Conservation (phyloP, 352 stramenopile species). For the Thalassiosira sp. region DNA sequence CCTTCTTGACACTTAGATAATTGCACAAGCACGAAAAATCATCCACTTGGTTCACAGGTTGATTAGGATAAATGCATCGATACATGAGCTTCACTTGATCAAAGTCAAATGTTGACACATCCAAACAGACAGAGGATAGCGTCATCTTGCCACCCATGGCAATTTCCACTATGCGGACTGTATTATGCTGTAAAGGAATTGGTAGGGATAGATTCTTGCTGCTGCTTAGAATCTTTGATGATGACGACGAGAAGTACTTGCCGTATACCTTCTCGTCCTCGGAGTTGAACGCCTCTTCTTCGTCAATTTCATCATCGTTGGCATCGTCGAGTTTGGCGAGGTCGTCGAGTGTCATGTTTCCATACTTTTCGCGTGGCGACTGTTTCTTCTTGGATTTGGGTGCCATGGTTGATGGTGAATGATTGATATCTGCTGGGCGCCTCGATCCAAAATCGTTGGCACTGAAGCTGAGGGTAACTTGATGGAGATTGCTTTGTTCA, state of each 20-base stretch:
- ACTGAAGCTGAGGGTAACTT: too few species aligned
- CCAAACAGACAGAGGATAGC: constrained; percentile 30
- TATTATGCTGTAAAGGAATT: not conserved
- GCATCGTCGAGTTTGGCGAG: constrained; percentile 69
- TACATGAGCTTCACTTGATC: constrained; percentile 17
- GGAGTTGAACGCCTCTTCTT: constrained; percentile 93
- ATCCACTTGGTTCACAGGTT: not conserved
- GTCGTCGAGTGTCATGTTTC: constrained; percentile 13
- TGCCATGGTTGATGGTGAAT: not conserved
- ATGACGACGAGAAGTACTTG: constrained; percentile 27
- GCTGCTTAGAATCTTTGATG: constrained; percentile 2
- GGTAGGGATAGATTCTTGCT: constrained; percentile 14
- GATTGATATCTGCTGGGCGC: too few species aligned
- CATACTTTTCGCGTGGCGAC: not conserved
- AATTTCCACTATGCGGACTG: constrained; percentile 18
- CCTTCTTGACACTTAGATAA: constrained; percentile 16
- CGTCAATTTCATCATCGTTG: constrained; percentile 91
- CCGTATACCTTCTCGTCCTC: constrained; percentile 87
- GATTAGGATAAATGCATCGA: constrained; percentile 12
- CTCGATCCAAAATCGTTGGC: too few species aligned
- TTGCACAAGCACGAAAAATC: constrained; percentile 38
- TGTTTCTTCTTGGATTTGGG: constrained; percentile 3
- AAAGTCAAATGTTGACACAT: constrained; percentile 22
- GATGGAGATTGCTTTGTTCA: too few species aligned
- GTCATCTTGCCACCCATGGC: constrained; percentile 22